Evolutionary conservation across 164 flowering plant genomes (phyloP).

Genomic region (Tinospora cordifolia): DNA sequence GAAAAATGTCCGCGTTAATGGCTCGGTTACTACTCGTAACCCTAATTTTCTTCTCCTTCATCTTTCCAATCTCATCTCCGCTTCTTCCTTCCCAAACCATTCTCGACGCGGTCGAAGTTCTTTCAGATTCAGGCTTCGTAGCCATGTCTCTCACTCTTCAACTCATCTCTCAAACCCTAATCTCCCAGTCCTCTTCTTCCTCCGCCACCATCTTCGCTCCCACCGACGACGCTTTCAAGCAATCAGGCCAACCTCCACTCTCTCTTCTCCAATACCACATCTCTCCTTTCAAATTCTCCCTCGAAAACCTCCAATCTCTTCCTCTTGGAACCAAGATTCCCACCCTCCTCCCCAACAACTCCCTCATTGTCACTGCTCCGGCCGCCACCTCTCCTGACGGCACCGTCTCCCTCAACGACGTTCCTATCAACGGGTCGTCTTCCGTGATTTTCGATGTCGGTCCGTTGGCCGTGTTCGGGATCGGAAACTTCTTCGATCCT

Average conservation of each 20-base stretch:
- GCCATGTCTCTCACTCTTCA: conserved; percentile 54
- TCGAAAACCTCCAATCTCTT: conserved; percentile 30
- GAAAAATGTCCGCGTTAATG: conserved; percentile 9
- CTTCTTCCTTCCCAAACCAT: conserved; percentile 16
- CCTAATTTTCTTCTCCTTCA: conserved; percentile 12
- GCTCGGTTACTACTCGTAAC: conserved; percentile 7
- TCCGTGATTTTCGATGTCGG: conserved; percentile 31
- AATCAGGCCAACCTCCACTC: conserved; percentile 55
- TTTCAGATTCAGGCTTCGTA: conserved; percentile 33
- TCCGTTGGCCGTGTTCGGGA: conserved; percentile 28
- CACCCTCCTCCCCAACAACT: conserved; percentile 27
- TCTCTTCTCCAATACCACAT: conserved; percentile 45
- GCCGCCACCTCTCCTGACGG: neutral
- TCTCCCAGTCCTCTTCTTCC: conserved; percentile 13
- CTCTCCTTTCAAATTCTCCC: conserved; percentile 32
- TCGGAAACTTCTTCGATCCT: conserved; percentile 40
- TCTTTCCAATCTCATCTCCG: conserved; percentile 5
- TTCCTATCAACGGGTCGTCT: conserved; percentile 24
- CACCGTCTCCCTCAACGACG: conserved; percentile 31
- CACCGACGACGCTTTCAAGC: conserved; percentile 40
- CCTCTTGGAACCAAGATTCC: conserved; percentile 37
- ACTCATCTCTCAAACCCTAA: conserved; percentile 25
- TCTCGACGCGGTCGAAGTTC: conserved; percentile 32
- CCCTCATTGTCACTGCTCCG: conserved; percentile 33
- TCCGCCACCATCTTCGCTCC: conserved; percentile 53